These are phyloP conservation scores for Thermothelomyces thermophilus DNA, from an alignment of 2,329 filamentous ascomycete species.

Conservation along the genomic window DNA sequence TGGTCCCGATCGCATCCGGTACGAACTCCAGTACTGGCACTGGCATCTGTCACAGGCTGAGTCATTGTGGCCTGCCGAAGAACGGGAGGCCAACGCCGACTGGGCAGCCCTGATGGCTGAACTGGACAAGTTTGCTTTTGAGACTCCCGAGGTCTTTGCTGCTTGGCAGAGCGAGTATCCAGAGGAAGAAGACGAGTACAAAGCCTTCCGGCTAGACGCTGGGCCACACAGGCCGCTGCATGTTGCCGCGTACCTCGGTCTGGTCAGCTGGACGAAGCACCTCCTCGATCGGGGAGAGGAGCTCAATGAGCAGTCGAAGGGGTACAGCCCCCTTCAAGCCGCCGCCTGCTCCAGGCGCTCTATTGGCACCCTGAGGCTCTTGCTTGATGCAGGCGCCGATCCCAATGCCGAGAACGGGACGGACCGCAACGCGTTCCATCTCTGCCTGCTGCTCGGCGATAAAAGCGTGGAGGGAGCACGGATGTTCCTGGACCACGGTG, in stretches of 20 bases:
- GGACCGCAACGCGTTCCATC: constrained; percentile 1
- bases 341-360: constrained; percentile 4
- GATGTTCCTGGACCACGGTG: constrained; percentile 12
- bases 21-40: constrained; percentile 21
- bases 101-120: constrained; percentile 18
- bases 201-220: neutral
- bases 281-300: constrained; percentile 14
- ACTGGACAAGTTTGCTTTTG: constrained; percentile 18
- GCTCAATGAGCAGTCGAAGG: constrained; percentile 8
- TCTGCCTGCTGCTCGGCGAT: constrained; percentile 5
- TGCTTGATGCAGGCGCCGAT: constrained; percentile 16
- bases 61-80: constrained; percentile 13
- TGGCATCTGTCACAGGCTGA: constrained; percentile 19
- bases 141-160: constrained; percentile 10
- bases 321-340: constrained; percentile 14
- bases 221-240: constrained; percentile 14
- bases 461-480: neutral
- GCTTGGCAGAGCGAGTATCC: constrained; percentile 16
- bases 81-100: constrained; percentile 7
- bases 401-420: constrained; percentile 13
- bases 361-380: constrained; percentile 9
- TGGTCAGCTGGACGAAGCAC: constrained; percentile 13
- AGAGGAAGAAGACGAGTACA: neutral
- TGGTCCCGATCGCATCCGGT: constrained; percentile 4
- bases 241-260: constrained; percentile 16